A percentile compares a stretch with the other conserved stretches of the same genome.
These are phyloP conservation scores for Cystofilobasidium capitatum DNA, from an alignment of 768 basidiomycete genomes.

Conservation along the genomic window DNA sequence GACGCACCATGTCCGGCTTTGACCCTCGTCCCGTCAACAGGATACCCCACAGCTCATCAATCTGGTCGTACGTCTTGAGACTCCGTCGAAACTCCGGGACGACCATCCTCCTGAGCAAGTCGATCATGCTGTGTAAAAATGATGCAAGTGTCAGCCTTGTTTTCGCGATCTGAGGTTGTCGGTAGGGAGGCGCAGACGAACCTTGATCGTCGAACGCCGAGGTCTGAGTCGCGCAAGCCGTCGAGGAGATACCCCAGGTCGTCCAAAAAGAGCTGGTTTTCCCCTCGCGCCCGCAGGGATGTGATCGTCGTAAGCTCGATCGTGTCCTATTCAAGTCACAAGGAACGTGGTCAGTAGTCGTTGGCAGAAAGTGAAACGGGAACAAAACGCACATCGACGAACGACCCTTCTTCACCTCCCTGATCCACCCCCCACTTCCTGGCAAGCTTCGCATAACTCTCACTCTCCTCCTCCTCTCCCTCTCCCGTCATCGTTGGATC, in stretches of 20 bases:
- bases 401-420: background rate
- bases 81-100: constrained; percentile 11
- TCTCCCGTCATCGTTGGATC: background rate
- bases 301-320: constrained; percentile 23
- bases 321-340: constrained; percentile 7
- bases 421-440: constrained; percentile 26
- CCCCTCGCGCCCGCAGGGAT: constrained; percentile 19
- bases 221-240: background rate
- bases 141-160: background rate
- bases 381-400: background rate
- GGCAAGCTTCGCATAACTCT: constrained; percentile 22
- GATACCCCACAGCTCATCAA: constrained; percentile 12
- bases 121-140: constrained; percentile 9
- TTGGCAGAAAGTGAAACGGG: too few species aligned
- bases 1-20: constrained; percentile 13
- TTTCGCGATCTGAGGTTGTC: background rate
- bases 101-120: constrained; percentile 14
- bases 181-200: background rate
- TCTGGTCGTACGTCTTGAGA: constrained; percentile 22
- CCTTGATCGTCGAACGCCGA: constrained; percentile 20
- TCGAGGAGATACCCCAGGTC: constrained; percentile 27
- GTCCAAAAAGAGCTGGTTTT: constrained; percentile 26
- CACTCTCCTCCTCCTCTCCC: constrained; percentile 3
- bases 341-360: background rate
- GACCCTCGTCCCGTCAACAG: constrained; percentile 4